These are phyloP conservation scores for Pseudogymnoascus destructans DNA, from an alignment of 2,329 filamentous ascomycete species.

Conservation along the genomic window DNA sequence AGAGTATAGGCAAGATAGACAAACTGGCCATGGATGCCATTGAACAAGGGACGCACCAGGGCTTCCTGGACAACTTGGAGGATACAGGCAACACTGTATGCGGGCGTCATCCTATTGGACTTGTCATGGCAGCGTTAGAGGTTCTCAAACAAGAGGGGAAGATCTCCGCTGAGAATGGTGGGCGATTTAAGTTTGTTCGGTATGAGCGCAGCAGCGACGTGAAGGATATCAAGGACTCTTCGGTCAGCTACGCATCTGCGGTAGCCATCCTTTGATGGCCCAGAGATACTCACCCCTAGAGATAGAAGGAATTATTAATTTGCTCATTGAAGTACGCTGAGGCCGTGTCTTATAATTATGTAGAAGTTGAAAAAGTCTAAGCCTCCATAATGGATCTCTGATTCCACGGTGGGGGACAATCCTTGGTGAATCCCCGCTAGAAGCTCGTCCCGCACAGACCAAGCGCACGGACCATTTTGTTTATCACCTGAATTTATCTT, in stretches of 20 bases:
- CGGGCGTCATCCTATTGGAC: constrained; percentile 85
- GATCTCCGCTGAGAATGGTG: constrained; percentile 24
- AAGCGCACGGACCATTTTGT: constrained; percentile 7
- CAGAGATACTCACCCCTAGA: background rate
- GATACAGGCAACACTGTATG: constrained; percentile 84
- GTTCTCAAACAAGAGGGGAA: constrained; percentile 33
- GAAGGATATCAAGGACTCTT: constrained; percentile 55
- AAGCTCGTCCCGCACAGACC: constrained; percentile 2
- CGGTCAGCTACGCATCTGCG: constrained; percentile 90
- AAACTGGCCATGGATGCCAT: constrained; percentile 74
- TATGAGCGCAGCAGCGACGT: constrained; percentile 81
- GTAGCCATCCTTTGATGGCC: constrained; percentile 56
- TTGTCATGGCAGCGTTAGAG: constrained; percentile 82
- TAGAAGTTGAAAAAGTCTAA: constrained; percentile 1
- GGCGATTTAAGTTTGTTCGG: constrained; percentile 55
- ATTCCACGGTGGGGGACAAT: background rate
- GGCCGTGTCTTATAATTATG: background rate
- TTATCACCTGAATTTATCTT: constrained; percentile 10
- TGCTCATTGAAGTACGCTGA: background rate
- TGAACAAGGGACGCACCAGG: constrained; percentile 56
- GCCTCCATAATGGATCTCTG: background rate
- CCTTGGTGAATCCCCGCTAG: background rate
- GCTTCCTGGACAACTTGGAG: constrained; percentile 55
- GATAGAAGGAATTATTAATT: background rate
- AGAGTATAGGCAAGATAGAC: constrained; percentile 73